Evolutionary conservation across 2,329 filamentous ascomycete genomes (phyloP), one percentile per base, ranked within the genome.

Genomic region (Aspergillus nomiae): DNA sequence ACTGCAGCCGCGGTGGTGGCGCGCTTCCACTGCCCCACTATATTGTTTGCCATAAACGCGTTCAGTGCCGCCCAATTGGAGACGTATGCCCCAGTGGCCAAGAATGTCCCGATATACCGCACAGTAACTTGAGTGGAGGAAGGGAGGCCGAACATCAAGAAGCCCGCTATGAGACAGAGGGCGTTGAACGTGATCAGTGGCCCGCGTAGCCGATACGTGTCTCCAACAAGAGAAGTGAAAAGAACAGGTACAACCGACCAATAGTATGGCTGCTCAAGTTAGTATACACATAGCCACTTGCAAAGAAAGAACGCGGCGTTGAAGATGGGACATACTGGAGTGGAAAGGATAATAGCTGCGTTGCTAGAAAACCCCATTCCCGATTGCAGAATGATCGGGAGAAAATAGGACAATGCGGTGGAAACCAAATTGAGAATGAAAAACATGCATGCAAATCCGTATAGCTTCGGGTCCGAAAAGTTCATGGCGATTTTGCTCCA

Each of bases 1-100:
- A 89, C 83, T 0, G 84, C 81, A 0, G 87, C 87, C 0, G 87
- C 86, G 0, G 86, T 85, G 54, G 87, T 87, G 2, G 84, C 86
- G 34, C 87, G 80, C 74, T 89, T 89, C 87, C 87, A 90, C 69
- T 89, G 87, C 0, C 86, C 86, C 0, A 83, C 81, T 48, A 89
- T 82, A 65, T 88, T 90, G 72, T 88, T 89, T 19, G 85, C 83
- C 70, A 87, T 84, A 66, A 87, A 89, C 0, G 86, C 83, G 58
- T 85, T 88, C 65, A 90, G 77, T 0, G 87, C 88, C 0, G 89
- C 88, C 88, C 88, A 90, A 66, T 91, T 91, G 4, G 85, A 86
- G 4, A 90, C 83, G 66, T 90, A 90, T 1, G 88, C 87, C 0
- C 89, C 89, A 0, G 88, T 90, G 0, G 88, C 87, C 2, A 91